Conservation (phyloP, 2,329 filamentous ascomycete species). For the Penicillium palitans region DNA sequence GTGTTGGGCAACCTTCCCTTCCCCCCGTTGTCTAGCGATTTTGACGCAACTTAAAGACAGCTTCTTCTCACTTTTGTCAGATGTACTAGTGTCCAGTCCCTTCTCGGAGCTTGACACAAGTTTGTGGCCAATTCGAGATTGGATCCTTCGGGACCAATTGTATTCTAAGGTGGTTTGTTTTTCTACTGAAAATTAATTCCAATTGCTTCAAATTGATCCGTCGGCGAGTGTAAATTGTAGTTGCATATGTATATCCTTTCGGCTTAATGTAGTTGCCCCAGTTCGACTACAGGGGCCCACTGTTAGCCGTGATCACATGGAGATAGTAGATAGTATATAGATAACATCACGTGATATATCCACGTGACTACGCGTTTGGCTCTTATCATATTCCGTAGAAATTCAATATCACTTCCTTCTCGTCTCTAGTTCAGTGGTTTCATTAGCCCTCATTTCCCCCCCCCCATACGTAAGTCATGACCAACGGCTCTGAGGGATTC, state of each 20-base stretch:
- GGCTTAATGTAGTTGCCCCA: background rate
- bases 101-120: conserved; percentile 1
- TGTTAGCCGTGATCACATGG: background rate
- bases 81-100: background rate
- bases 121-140: conserved; percentile 23
- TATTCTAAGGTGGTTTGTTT: conserved; percentile 32
- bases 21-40: conserved; percentile 30
- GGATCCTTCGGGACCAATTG: conserved; percentile 30
- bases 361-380: conserved; percentile 31
- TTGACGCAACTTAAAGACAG: conserved; percentile 16
- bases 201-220: background rate
- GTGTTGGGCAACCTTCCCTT: conserved; percentile 14
- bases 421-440: conserved; percentile 7
- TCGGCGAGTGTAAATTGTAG: background rate
- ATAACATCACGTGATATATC: fast-evolving
- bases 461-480: conserved; percentile 19
- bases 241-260: background rate
- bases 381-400: conserved; percentile 27
- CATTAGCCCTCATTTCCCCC: background rate
- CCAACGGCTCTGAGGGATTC: conserved; percentile 28
- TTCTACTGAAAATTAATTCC: conserved; percentile 12
- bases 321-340: background rate
- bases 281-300: background rate
- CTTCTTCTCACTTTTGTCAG: conserved; percentile 12
- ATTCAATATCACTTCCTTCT: conserved; percentile 27